Base-by-base conservation (phyloP, 345 rosid species). In the Moricandia arvensis region DNA sequence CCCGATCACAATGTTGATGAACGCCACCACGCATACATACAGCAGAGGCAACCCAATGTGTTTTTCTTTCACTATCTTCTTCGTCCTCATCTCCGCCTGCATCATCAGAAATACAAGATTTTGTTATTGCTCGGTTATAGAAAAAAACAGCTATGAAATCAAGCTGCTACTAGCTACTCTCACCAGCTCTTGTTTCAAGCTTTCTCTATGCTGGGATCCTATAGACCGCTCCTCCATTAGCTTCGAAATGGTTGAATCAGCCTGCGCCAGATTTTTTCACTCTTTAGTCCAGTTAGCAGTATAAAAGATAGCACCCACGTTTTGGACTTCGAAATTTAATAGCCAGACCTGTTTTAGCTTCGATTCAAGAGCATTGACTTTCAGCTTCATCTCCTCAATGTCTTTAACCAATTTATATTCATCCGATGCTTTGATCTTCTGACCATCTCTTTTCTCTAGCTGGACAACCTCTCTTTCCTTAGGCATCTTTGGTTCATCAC, bases 21-120 rank as follows among this genome's bases (percentile, higher is more conserved):
- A 66, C 17, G 96, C 96, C 71, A 90, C 97, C 82, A 90, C 85
- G 60, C 87, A 80, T 10, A 95, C 96, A 68, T 80, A 92, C 63
- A 92, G 88, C 27, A 90, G 80, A 51, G 99, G 97, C 71, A 84
- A 89, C 62, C 86, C 99, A 9, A 63, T 83, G 59, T 86, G 86
- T 61, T 77, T 87, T 63, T 68, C 81, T 81, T 80, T 86, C 49
- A 77, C 72, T 4, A 63, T 79, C 45, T 72, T 78, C 84, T 83
- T 77, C 35, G 64, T 79, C 82, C 83, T 89, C 73, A 88, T 7
- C 55, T 68, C 27, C 24, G 75, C 96, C 99, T 95, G 90, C 80
- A 54, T 49, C 31, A 57, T 15, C 35, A 16, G 9, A 7, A 5
- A 34, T 11, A 68, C 68, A 59, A 59, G 26, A 38, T 47, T 29